Conservation (phyloP, 2,329 filamentous ascomycete species). For the Dothideomycetidae sp. region DNA sequence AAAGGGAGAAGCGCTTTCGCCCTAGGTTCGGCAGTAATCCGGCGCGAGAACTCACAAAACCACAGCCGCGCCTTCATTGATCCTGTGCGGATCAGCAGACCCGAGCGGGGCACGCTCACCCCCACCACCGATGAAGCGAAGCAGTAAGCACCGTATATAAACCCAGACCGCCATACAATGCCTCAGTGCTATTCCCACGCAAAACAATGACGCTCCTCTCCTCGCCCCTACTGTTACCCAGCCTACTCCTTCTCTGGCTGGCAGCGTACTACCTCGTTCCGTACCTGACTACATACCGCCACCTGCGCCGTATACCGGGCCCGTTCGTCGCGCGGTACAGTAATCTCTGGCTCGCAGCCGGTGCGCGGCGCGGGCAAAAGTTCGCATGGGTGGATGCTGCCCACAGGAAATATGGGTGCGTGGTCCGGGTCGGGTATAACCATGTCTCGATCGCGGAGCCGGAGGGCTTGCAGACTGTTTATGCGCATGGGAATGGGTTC, state of each 20-base stretch:
- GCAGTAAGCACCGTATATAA: no score
- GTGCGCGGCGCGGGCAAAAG: constrained; percentile 14
- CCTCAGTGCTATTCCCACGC: no score
- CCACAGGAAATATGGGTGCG: constrained; percentile 1
- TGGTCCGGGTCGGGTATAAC: constrained; percentile 7
- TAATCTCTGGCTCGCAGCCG: constrained; percentile 15
- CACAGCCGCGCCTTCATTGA: no score
- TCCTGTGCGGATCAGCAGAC: no score
- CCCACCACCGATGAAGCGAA: no score
- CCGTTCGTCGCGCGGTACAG: constrained; percentile 15
- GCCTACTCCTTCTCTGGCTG: constrained; percentile 6
- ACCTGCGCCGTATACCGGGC: constrained; percentile 14
- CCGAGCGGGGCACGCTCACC: no score
- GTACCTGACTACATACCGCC: constrained; percentile 14
- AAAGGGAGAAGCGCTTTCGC: no score
- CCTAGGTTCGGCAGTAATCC: no score
- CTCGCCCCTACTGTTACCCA: no score
- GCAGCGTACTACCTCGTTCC: constrained; percentile 14
- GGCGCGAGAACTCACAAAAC: no score
- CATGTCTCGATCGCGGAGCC: constrained; percentile 16
- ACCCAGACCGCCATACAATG: no score
- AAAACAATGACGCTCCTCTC: no score
- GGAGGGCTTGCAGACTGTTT: constrained; percentile 15
- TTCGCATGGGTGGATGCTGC: constrained; percentile 15
- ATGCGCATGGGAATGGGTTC: constrained; percentile 24